Evolutionary conservation across 331 rosid species (phyloP).

Genomic region (Prunus yedoensis): DNA sequence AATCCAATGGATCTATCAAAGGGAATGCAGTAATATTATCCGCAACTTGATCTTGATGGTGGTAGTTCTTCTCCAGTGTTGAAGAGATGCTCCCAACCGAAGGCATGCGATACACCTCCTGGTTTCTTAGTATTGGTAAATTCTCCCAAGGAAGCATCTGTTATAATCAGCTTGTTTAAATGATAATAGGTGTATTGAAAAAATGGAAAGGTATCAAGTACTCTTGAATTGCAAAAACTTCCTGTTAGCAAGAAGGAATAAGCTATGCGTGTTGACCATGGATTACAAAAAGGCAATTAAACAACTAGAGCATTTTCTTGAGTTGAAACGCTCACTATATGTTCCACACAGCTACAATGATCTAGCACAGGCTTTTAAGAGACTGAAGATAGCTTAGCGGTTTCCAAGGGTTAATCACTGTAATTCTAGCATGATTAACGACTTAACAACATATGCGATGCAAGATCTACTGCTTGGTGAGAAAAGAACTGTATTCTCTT

Average conservation of each 20-base stretch:
- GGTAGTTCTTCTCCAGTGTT: constrained; percentile 49
- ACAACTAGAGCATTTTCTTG: background rate
- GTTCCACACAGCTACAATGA: background rate
- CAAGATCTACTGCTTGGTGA: background rate
- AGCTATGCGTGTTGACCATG: background rate
- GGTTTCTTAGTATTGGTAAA: constrained; percentile 74
- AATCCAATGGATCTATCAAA: constrained; percentile 81
- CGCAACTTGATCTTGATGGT: constrained; percentile 45
- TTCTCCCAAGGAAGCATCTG: constrained; percentile 99
- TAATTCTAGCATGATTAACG: background rate
- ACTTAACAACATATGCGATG: background rate
- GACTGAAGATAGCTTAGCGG: background rate
- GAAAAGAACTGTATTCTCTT: too few relatives aligned
- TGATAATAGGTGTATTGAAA: background rate
- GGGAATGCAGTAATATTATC: constrained; percentile 50
- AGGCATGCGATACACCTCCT: constrained; percentile 98
- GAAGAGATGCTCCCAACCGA: constrained; percentile 76
- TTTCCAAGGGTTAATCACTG: background rate
- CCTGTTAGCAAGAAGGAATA: background rate
- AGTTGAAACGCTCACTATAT: background rate
- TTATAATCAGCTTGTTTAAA: constrained; percentile 24
- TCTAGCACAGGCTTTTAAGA: background rate
- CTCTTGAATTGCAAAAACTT: background rate
- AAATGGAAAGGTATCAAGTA: background rate
- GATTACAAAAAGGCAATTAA: background rate